Percentiles rank a stretch among this genome's conserved stretches.
Evolutionary conservation across 2,329 filamentous ascomycete species (phyloP).

Genomic region (Aspergillus niger): DNA sequence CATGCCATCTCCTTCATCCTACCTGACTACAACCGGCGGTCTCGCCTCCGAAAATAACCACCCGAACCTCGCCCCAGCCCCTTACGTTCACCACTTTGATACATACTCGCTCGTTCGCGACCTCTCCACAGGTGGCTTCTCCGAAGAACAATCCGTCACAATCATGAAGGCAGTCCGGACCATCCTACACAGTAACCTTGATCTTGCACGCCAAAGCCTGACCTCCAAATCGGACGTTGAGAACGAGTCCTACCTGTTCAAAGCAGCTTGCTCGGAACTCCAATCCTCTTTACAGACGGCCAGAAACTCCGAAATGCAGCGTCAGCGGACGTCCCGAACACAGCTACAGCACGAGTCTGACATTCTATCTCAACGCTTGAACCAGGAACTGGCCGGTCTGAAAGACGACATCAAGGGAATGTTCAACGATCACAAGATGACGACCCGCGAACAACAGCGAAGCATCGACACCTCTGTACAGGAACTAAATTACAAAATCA

Average conservation of each 20-base stretch:
- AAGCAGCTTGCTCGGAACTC: constrained; percentile 89
- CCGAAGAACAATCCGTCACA: constrained; percentile 72
- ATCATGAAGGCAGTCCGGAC: constrained; percentile 90
- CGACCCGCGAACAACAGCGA: constrained; percentile 83
- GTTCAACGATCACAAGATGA: constrained; percentile 96
- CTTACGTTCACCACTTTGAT: constrained; percentile 95
- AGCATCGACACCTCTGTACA: constrained; percentile 84
- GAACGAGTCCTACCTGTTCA: constrained; percentile 92
- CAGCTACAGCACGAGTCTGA: constrained; percentile 94
- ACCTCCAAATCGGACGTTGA: constrained; percentile 92
- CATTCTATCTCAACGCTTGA: constrained; percentile 79
- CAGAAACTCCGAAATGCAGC: constrained; percentile 74
- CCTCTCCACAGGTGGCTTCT: constrained; percentile 71
- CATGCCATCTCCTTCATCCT: constrained; percentile 43
- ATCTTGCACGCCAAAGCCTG: constrained; percentile 74
- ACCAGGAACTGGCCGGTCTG: constrained; percentile 76
- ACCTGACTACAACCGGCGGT: constrained; percentile 31
- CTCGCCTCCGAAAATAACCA: constrained; percentile 49
- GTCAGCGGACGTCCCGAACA: constrained; percentile 78
- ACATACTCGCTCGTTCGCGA: constrained; percentile 85
- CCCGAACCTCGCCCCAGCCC: constrained; percentile 68
- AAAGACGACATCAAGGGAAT: constrained; percentile 93
- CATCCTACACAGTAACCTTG: constrained; percentile 75
- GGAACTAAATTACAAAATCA: constrained; percentile 96
- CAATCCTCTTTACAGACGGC: constrained; percentile 82